Evolutionary conservation across 306 rosid species (phyloP), one percentile per base, ranked within the genome.

Genomic region (Casuarina equisetifolia): DNA sequence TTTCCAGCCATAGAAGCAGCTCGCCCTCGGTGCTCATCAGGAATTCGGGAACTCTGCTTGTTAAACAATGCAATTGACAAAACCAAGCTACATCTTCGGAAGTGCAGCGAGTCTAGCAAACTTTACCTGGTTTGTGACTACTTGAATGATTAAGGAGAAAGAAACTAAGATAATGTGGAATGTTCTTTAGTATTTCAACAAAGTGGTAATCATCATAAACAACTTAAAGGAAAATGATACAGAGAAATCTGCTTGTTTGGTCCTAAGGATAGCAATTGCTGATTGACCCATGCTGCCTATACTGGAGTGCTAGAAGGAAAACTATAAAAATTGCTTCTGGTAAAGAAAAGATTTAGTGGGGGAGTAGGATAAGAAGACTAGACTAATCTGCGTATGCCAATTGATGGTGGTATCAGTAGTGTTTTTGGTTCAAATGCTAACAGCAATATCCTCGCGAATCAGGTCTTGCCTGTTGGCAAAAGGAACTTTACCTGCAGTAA

Each of bases 91-190:
- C 79, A 89, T 43, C 90, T 94, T 75, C 89, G 82, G 70, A 6
- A 84, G 67, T 94, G 97, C 73, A 59, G 90, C 35, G 94, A 94
- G 48, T 44, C 90, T 44, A 94, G 97, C 82, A 88, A 82, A 88
- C 92, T 94, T 82, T 94, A 94, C 82, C 90, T 94, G 93, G 98
- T 94, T 25, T 6, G 96, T 81, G 61, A 66, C 45, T 78, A 52
- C 53, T 59, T 62, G 44, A 62, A 84, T 78, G 48, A 44, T 44
- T 63, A 68, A 51, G 77, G 44, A 11, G 54, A 70, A 49, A 48
- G 64, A 78, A 77, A 52, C 66, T 48, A 46, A 63, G 64, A 66
- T 69, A 44, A 7, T 46, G 72, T 44, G 52, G 70, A 61, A 46
- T 11, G 32, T 57, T 49, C 45, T 75, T 39, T 16, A 48, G 32